Evolutionary conservation across 768 basidiomycete genomes (phyloP), one percentile per base, ranked within the genome.

Genomic region (Mycena filopes): DNA sequence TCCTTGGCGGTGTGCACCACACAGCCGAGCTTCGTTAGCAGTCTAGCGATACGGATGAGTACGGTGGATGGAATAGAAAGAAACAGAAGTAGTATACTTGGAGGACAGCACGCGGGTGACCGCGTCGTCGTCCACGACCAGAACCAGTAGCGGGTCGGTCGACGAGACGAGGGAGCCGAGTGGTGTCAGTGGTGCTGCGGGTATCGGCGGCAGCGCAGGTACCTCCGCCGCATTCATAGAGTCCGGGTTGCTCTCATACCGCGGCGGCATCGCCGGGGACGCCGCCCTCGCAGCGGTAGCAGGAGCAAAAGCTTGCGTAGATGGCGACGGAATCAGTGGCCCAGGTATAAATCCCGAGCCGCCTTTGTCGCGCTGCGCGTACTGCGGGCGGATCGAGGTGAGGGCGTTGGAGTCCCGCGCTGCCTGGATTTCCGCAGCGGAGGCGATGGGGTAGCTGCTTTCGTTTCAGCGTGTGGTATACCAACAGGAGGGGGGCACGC

Each of bases 1-100:
- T 82, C 78, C 55, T 77, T 76, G 31, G 81, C 81, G 11, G 71
- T 75, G 20, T 75, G 73, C 23, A 80, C 79, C 16, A 69, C 55
- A 60, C 80, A 81, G 0, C 81, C 81, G 21, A 79, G 71, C n/a
- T 76, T 77, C 4, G 70, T 66, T 33, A 81, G 63, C 69, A 81
- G 72, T 26, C 80, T 72, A 26, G 25, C 10, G 20, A 18, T 16
- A 48, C 20, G 41, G n/a, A n/a, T n/a, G n/a, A n/a, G n/a, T n/a
- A n/a, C n/a, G n/a, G n/a, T n/a, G n/a, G n/a, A n/a, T n/a, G n/a
- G n/a, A n/a, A n/a, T n/a, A 29, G 16, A 21, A 28, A 36, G n/a
- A 26, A 42, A 31, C 25, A 33, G 26, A 61, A 33, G 7, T 21
- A 12, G 51, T 60, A 21, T 23, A 67, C 65, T 65, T 65, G 20